A percentile compares a stretch with the other conserved stretches of the same genome.
phyloP scores from a whole-genome alignment of 768 basidiomycete genomes.

The Agaricus bisporus region DNA sequence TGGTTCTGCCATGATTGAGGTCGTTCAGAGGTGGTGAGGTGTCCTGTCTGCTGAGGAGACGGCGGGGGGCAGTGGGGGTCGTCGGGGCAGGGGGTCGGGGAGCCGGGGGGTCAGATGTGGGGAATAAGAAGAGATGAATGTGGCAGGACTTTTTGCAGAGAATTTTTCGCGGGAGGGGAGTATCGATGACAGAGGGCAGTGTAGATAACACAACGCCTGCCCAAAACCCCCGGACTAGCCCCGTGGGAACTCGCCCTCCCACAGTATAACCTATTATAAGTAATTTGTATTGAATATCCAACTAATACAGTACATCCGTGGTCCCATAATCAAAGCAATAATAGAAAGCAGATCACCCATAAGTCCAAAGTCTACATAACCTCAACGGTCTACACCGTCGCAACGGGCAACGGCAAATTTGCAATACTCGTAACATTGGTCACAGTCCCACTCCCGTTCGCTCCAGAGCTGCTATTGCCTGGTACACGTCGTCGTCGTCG shows the following conservation, averaged over 20 bases:
- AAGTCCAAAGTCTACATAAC: conserved; percentile 1
- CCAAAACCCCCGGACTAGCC: conserved; percentile 30
- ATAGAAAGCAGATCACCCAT: not conserved
- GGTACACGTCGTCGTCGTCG: conserved; percentile 25
- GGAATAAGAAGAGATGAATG: conserved; percentile 6
- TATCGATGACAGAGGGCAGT: conserved; percentile 42
- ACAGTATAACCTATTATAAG: not conserved
- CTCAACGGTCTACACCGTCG: conserved; percentile 5
- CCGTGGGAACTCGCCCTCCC: conserved; percentile 30
- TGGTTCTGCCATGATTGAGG: conserved; percentile 61
- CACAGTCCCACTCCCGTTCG: not conserved
- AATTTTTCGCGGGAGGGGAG: conserved; percentile 18
- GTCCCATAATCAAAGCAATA: not conserved
- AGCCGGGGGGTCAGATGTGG: not conserved
- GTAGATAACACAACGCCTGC: conserved; percentile 34
- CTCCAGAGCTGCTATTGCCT: not conserved
- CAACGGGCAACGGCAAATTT: not conserved
- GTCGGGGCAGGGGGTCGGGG: conserved; percentile 7
- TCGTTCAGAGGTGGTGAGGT: conserved; percentile 10
- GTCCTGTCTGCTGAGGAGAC: conserved; percentile 13
- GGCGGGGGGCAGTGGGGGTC: conserved; percentile 7
- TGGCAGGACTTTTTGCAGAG: conserved; percentile 7
- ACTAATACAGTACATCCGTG: not conserved
- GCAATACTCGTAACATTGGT: not conserved
- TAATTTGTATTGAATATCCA: conserved; percentile 1